A percentile compares a stretch with the other conserved stretches of the same genome.
These are phyloP conservation scores for Geotrichum klebahnii DNA, from an alignment of 1,139 yeast species.

Conservation along the genomic window DNA sequence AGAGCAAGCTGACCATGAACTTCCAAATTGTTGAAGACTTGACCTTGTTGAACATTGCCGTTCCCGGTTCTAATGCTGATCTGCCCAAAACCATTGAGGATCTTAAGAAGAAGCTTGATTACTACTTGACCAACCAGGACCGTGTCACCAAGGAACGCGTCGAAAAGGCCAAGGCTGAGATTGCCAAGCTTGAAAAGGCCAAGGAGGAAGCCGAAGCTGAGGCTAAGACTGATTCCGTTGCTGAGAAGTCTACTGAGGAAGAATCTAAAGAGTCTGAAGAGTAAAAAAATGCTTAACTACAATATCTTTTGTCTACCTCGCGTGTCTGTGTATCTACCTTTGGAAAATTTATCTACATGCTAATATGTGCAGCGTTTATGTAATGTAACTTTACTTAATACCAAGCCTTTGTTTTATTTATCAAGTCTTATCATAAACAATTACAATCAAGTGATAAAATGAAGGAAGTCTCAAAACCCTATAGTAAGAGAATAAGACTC, in stretches of 20 bases:
- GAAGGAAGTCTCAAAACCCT: no score
- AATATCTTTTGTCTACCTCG: not conserved
- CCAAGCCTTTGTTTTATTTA: no score
- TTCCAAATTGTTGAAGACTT: conserved; percentile 76
- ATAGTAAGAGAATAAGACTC: no score
- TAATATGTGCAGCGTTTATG: no score
- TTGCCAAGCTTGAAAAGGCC: conserved; percentile 50
- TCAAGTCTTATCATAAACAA: no score
- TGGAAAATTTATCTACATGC: no score
- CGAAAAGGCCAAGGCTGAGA: conserved; percentile 69
- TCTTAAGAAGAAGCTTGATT: conserved; percentile 69
- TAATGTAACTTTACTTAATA: no score
- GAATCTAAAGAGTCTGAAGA: conserved; percentile 13
- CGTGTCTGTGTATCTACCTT: not conserved
- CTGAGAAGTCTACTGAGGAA: conserved; percentile 2
- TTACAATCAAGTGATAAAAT: no score
- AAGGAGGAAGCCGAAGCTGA: conserved; percentile 21
- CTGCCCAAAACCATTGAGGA: conserved; percentile 61
- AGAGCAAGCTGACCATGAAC: conserved; percentile 57
- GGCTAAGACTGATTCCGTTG: conserved; percentile 9
- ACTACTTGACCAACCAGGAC: conserved; percentile 70
- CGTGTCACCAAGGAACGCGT: conserved; percentile 74
- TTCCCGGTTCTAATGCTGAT: conserved; percentile 77
- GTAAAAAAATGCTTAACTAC: no score
- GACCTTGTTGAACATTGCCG: conserved; percentile 68